Base-by-base conservation (phyloP, 2,329 filamentous ascomycete genomes). In the Ambrosiella xylebori region DNA sequence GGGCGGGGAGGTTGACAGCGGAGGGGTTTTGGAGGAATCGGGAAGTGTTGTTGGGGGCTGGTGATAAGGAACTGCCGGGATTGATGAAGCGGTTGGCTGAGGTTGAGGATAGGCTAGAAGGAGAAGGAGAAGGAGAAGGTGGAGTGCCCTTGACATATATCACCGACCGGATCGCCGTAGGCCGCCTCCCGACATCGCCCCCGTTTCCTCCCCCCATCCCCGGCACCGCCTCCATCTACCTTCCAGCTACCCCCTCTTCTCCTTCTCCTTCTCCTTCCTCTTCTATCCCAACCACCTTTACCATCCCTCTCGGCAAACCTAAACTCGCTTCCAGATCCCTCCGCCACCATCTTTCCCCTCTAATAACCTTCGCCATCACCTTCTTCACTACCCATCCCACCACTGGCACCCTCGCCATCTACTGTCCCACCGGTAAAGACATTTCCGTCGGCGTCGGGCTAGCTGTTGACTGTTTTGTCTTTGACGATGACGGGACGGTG, bases 321-420 rank as follows among this genome's bases (percentile, higher is more conserved):
- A 96, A 96, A 70, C 69, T 82, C 3, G 91, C 88, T 0, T 90
- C 87, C 65, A 82, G 89, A n/a, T 82, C 86, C 63, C 74, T 97
- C n/a, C 81, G 91, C 7, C 72, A 76, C 12, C 81, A 86, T 8
- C 72, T 97, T 2, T 75, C 79, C 1, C 74, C 73, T 13, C 78
- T 93, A 13, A 76, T 76, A 61, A 66, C 69, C 2, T 86, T 86
- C 66, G 74, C 78, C 1, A 19, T n/a, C 8, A 15, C 19, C 7
- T 53, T 57, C 36, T 12, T 55, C 3, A 4, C 41, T 3, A 17
- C 12, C n/a, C 2, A 15, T 12, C 15, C 47, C 9, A 19, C 19
- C 19, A 19, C 19, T 7, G 47, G 47, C 7, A 9, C 17, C 47
- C 65, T 80, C 15, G 64, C 88, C 1, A 69, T 95, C 4, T 79